Base-by-base conservation (phyloP, 2,329 filamentous ascomycete species). In the Acarospora socialis region DNA sequence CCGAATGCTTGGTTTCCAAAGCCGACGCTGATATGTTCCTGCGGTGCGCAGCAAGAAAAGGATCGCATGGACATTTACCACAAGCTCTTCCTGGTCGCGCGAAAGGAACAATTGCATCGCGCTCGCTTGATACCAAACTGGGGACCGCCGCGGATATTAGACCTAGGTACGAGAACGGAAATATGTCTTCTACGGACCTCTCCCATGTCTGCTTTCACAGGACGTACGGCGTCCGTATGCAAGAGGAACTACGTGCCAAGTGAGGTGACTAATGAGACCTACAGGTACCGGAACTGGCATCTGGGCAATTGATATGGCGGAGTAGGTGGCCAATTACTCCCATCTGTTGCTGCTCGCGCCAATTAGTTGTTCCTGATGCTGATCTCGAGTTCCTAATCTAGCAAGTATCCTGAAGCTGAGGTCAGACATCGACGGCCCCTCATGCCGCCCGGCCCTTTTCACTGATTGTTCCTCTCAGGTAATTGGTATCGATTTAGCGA, bases 221-320 rank as follows among this genome's bases (percentile, higher is more conserved):
- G n/a, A n/a, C n/a, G n/a, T n/a, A n/a, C n/a, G n/a, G n/a, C n/a
- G n/a, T n/a, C n/a, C n/a, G n/a, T n/a, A n/a, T n/a, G n/a, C n/a
- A n/a, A n/a, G n/a, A n/a, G 23, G 28, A 41, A 27, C 21, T 29
- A 25, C 17, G 16, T 22, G 12, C 17, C 17, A 10, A 13, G 20
- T 10, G 26, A 27, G 4, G 16, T 24, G 13, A 29, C 41, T 43
- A 48, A 43, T 48, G 46, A 4, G 54, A 55, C 34, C 57, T 59
- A 35, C 62, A 67, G 38, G 66, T 75, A 39, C 58, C 75, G 34
- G 72, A 74, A 45, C 48, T 93, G 33, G 87, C 84, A 24, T 86
- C 39, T 95, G 87, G 87, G 73, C 79, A 23, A 81, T 92, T 45
- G 79, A 87, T 43, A 78, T 93, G 57, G 79, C 80, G 40, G 75